A percentile compares a stretch with the other conserved stretches of the same genome.
phyloP scores from a whole-genome alignment of 495 filamentous ascomycete genomes.

The Amphirosellinia nigrospora region DNA sequence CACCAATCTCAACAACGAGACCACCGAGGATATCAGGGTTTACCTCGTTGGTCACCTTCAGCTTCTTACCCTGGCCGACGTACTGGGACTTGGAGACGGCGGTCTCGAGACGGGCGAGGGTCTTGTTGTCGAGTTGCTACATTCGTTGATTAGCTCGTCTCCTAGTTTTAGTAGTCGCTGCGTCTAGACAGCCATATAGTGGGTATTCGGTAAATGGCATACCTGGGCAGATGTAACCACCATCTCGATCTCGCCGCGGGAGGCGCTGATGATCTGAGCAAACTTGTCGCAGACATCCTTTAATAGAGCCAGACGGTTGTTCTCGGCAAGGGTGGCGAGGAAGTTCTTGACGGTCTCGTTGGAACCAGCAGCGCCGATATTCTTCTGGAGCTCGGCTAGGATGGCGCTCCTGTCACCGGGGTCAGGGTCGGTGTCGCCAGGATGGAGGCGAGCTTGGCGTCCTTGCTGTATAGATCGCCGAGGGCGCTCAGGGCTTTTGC shows the following conservation, averaged over 20 bases:
- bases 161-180: background rate
- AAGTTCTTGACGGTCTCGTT: constrained; percentile 91
- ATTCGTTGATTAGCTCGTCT: constrained; percentile 29
- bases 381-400: constrained; percentile 82
- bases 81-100: constrained; percentile 88
- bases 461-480: constrained; percentile 73
- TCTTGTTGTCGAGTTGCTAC: constrained; percentile 87
- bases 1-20: constrained; percentile 93
- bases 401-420: constrained; percentile 80
- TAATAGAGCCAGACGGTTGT: constrained; percentile 89
- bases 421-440: constrained; percentile 81
- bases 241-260: constrained; percentile 91
- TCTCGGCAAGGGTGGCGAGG: constrained; percentile 84
- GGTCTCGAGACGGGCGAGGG: constrained; percentile 79
- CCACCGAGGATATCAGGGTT: constrained; percentile 94
- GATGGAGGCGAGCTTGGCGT: constrained; percentile 77
- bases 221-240: constrained; percentile 88
- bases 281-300: constrained; percentile 88
- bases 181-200: background rate
- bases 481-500: constrained; percentile 76
- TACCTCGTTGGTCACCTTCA: constrained; percentile 94
- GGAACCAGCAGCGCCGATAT: constrained; percentile 69
- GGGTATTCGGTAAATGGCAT: constrained; percentile 38
- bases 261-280: constrained; percentile 80
- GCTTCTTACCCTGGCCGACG: constrained; percentile 91